These are phyloP conservation scores for Colletotrichum somersetense DNA, from an alignment of 2,329 filamentous ascomycete genomes.

Conservation along the genomic window DNA sequence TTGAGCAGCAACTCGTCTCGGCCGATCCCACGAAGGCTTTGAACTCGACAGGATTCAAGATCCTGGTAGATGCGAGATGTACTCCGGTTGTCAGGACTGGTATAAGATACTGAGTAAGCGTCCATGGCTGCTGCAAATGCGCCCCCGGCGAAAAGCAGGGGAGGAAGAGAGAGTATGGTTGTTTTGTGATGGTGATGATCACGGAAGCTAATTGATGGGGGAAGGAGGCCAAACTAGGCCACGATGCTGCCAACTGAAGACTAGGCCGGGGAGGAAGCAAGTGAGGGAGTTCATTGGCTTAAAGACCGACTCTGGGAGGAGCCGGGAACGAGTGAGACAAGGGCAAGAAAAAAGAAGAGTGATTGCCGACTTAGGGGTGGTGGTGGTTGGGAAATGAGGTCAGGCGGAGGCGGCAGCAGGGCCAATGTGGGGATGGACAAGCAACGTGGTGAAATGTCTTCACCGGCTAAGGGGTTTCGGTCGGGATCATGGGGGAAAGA, in stretches of 20 bases:
- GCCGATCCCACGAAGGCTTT: conserved; percentile 51
- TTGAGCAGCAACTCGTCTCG: conserved; percentile 47
- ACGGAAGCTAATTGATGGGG: conserved; percentile 1
- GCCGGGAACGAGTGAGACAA: conserved; percentile 29
- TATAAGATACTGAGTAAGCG: conserved; percentile 64
- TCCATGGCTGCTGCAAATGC: conserved; percentile 55
- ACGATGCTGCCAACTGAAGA: conserved; percentile 5
- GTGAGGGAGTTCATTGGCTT: conserved; percentile 23
- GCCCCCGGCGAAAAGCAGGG: neutral
- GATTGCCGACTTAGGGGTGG: neutral
- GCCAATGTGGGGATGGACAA: conserved; percentile 24
- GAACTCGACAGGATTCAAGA: conserved; percentile 57
- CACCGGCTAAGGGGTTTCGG: conserved; percentile 27
- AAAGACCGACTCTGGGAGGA: neutral
- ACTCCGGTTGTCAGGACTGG: conserved; percentile 57
- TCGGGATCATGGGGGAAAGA: conserved; percentile 30
- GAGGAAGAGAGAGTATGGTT: conserved; percentile 1
- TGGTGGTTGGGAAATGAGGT: conserved; percentile 16
- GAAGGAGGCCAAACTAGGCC: conserved; percentile 30
- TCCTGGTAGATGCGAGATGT: conserved; percentile 65
- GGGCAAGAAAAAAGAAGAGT: conserved; percentile 1
- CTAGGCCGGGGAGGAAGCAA: conserved; percentile 18
- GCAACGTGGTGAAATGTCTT: conserved; percentile 35
- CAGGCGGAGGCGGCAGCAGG: conserved; percentile 18
- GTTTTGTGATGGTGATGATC: conserved; percentile 16